Conservation (phyloP, 257 asterid species). For the Coffea canephora region DNA sequence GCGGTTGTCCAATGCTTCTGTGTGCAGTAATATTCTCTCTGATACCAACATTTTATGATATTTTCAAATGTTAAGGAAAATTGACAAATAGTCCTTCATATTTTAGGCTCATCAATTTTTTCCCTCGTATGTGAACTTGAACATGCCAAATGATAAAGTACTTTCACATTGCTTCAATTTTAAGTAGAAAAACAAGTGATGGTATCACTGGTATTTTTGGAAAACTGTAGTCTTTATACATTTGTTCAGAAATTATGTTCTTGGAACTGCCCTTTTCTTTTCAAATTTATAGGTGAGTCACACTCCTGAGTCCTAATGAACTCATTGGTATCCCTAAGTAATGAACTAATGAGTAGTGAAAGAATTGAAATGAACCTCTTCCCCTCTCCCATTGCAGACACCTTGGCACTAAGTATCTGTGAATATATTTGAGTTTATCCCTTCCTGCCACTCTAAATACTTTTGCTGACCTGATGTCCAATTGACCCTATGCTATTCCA, state of each 20-base stretch:
- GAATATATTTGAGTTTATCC: too few species aligned
- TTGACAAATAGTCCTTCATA: not conserved
- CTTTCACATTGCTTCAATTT: not conserved
- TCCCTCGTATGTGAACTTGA: conserved; percentile 4
- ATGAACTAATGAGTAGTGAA: too few species aligned
- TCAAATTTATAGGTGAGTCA: too few species aligned
- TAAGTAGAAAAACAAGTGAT: not conserved
- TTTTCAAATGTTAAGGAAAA: not conserved
- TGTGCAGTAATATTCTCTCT: conserved; percentile 21
- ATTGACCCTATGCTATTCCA: not conserved
- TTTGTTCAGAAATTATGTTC: too few species aligned
- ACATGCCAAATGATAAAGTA: not conserved
- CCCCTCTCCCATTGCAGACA: not conserved
- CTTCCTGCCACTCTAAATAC: too few species aligned
- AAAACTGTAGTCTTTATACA: not conserved
- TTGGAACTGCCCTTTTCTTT: too few species aligned
- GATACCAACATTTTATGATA: not conserved
- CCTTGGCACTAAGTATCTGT: not conserved
- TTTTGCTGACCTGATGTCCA: not conserved
- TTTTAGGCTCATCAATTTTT: not conserved
- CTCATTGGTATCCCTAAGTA: too few species aligned
- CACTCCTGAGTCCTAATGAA: too few species aligned
- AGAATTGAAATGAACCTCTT: not conserved
- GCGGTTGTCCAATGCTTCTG: conserved; percentile 20
- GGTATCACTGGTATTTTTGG: not conserved